Evolutionary conservation across 192 early-diverging fungal genomes (phyloP).

Genomic region (Haplosporangium gracile): DNA sequence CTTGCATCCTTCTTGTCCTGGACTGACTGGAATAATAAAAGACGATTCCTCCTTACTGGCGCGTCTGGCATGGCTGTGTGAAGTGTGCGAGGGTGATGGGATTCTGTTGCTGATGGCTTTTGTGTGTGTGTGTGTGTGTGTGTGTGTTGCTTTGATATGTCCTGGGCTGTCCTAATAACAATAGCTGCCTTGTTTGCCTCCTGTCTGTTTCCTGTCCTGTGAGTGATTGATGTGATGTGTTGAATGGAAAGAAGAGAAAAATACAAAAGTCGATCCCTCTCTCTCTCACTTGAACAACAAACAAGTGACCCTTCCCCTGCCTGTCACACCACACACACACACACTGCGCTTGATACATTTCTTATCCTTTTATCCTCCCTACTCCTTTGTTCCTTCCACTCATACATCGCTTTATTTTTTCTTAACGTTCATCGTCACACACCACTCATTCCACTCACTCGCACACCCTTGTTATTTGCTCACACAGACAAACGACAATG

Average conservation of each 20-base stretch:
- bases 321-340: background rate
- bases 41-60: slow-evolving; percentile 13
- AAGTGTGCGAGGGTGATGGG: background rate
- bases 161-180: too few relatives aligned
- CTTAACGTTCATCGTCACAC: slow-evolving; percentile 5
- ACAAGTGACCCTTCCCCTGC: background rate
- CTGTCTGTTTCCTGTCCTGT: background rate
- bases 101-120: too few relatives aligned
- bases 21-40: background rate
- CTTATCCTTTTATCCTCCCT: background rate
- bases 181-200: background rate
- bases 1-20: background rate
- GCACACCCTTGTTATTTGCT: background rate
- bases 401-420: background rate
- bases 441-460: background rate
- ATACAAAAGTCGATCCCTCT: background rate
- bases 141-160: background rate
- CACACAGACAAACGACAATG: background rate
- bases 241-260: background rate
- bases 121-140: background rate
- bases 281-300: background rate
- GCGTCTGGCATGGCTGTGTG: slow-evolving; percentile 31
- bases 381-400: background rate
- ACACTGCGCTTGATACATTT: background rate
- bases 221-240: background rate